Percentiles rank a stretch among this genome's conserved stretches.
Evolutionary conservation across 345 rosid genomes (phyloP).

Genomic region (Mercurialis annua): DNA sequence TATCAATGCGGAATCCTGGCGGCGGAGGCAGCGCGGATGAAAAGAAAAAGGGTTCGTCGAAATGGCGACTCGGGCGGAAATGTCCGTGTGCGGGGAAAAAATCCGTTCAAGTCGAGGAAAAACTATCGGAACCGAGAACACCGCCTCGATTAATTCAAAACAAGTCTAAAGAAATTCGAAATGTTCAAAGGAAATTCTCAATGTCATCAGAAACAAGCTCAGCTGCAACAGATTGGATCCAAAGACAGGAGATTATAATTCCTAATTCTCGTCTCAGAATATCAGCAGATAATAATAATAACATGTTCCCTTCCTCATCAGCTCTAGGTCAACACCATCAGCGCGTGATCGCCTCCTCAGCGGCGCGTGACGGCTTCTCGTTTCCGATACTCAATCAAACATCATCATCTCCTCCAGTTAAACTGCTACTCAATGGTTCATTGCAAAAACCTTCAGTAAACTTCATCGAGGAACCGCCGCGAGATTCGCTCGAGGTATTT

Average conservation of each 20-base stretch:
- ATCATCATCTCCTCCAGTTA: constrained; percentile 19
- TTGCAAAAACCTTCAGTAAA: constrained; percentile 3
- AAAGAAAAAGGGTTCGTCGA: constrained; percentile 27
- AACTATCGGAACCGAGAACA: constrained; percentile 31
- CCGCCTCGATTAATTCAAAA: constrained; percentile 12
- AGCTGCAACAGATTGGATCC: constrained; percentile 19
- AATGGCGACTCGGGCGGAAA: constrained; percentile 52
- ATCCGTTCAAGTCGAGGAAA: constrained; percentile 70
- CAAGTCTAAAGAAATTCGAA: neutral
- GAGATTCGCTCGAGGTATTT: constrained; percentile 59
- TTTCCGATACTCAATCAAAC: constrained; percentile 45
- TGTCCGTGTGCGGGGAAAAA: constrained; percentile 61
- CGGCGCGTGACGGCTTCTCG: constrained; percentile 39
- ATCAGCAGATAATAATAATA: constrained; percentile 20
- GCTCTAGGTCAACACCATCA: constrained; percentile 19
- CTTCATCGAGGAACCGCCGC: constrained; percentile 40
- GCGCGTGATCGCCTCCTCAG: constrained; percentile 24
- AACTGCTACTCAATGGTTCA: constrained; percentile 16
- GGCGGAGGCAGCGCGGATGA: no score
- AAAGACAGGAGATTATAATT: constrained; percentile 14
- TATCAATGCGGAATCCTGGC: constrained; percentile 35
- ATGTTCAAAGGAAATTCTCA: constrained; percentile 9
- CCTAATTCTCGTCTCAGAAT: constrained; percentile 15
- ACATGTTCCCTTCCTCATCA: constrained; percentile 21
- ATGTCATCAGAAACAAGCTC: neutral